These are phyloP conservation scores for Alternaria dauci DNA, from an alignment of 2,329 filamentous ascomycete genomes.

Conservation along the genomic window DNA sequence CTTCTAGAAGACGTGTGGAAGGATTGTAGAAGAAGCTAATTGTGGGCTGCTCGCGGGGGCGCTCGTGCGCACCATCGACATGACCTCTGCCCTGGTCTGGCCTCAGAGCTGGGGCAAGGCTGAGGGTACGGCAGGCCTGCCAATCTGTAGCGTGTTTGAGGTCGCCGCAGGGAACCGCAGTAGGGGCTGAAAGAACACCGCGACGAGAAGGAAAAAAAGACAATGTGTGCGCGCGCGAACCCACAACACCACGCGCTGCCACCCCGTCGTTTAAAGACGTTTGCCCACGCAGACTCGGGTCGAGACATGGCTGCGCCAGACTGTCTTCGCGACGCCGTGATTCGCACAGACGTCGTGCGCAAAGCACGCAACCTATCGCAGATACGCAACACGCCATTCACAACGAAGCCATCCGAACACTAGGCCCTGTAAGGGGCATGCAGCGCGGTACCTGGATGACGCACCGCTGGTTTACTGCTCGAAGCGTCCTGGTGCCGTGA, in stretches of 20 bases:
- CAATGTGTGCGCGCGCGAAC: neutral
- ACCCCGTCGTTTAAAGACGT: neutral
- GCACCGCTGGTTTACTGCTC: conserved; percentile 28
- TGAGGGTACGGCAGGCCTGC: conserved; percentile 38
- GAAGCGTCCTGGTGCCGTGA: conserved; percentile 24
- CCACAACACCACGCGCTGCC: neutral
- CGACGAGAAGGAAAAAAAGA: conserved; percentile 1
- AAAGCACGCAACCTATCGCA: conserved; percentile 31
- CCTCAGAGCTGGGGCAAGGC: conserved; percentile 51
- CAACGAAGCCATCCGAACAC: conserved; percentile 22
- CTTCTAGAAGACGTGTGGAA: conserved; percentile 50
- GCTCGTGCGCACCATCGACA: conserved; percentile 42
- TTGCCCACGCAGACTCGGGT: neutral
- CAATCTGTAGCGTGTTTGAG: conserved; percentile 47
- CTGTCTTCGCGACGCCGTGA: conserved; percentile 25
- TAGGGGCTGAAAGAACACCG: conserved; percentile 3
- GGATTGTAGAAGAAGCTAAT: conserved; percentile 42
- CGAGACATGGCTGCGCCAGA: conserved; percentile 9
- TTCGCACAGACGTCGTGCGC: conserved; percentile 24
- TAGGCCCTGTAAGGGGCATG: conserved; percentile 43
- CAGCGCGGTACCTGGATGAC: conserved; percentile 46
- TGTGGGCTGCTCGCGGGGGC: conserved; percentile 36
- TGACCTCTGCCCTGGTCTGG: conserved; percentile 37
- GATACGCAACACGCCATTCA: conserved; percentile 30
- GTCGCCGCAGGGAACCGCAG: conserved; percentile 3